These are phyloP conservation scores for Boletus hoseneyae DNA, from an alignment of 1,284 basidiomycete genomes.

Conservation along the genomic window DNA sequence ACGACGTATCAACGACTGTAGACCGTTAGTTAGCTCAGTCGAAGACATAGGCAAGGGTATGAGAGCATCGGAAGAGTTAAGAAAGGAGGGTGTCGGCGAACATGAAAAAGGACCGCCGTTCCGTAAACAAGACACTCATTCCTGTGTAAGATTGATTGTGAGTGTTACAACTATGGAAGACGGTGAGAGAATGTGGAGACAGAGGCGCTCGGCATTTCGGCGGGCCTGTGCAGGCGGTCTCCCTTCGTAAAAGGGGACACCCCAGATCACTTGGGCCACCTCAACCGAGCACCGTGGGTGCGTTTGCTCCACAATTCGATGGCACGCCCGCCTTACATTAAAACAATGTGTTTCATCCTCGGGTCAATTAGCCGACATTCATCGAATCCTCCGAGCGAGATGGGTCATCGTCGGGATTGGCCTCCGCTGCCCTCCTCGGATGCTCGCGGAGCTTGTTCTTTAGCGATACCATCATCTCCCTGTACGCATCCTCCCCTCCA, in stretches of 20 bases:
- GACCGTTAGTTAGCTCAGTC: slow-evolving; percentile 25
- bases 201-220: slow-evolving; percentile 34
- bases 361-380: slow-evolving; percentile 28
- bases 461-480: slow-evolving; percentile 34
- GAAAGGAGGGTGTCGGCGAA: slow-evolving; percentile 21
- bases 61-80: slow-evolving; percentile 24
- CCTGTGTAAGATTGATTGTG: slow-evolving; percentile 34
- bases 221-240: slow-evolving; percentile 14
- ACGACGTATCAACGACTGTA: slow-evolving; percentile 24
- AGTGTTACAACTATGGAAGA: slow-evolving; percentile 27
- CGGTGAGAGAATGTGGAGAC: slow-evolving; percentile 37
- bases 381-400: slow-evolving; percentile 30
- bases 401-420: slow-evolving; percentile 14
- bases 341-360: slow-evolving; percentile 23
- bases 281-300: slow-evolving; percentile 24
- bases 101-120: slow-evolving; percentile 25
- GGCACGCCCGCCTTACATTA: slow-evolving; percentile 23
- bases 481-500: slow-evolving; percentile 36
- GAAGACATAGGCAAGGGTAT: slow-evolving; percentile 24
- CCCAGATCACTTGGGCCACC: slow-evolving; percentile 27
- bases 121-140: slow-evolving; percentile 32
- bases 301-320: slow-evolving; percentile 24
- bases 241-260: slow-evolving; percentile 21
- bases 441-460: slow-evolving; percentile 34
- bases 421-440: slow-evolving; percentile 21